Conservation (phyloP, 1,139 yeast species). For the Taphrina confusa region DNA sequence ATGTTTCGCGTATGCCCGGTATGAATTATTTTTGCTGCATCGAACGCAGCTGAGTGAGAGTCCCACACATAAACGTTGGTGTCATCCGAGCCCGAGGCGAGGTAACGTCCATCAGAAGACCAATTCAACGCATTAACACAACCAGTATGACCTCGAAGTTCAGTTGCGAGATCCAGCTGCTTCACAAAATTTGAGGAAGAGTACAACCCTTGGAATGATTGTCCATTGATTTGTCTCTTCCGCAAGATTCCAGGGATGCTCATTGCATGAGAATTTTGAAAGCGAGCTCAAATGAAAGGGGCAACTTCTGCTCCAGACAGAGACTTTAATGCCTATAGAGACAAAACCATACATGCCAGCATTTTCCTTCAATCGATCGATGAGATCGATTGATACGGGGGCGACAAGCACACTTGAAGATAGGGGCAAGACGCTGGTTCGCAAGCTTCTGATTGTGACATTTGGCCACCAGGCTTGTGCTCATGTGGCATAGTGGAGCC, state of each 20-base stretch:
- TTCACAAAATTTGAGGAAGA: not conserved
- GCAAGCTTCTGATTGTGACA: no score
- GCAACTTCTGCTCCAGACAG: no score
- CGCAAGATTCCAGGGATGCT: slow-evolving; percentile 5
- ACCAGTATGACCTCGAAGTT: slow-evolving; percentile 35
- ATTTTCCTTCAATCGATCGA: no score
- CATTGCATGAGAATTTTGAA: not conserved
- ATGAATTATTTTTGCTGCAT: slow-evolving; percentile 33
- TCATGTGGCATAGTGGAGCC: no score
- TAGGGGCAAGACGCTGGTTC: no score
- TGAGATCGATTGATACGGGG: no score
- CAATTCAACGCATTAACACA: slow-evolving; percentile 40
- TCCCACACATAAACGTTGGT: slow-evolving; percentile 39
- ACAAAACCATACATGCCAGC: no score
- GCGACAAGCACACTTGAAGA: no score
- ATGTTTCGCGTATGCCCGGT: slow-evolving; percentile 40
- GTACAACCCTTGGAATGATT: not conserved
- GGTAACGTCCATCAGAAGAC: slow-evolving; percentile 40
- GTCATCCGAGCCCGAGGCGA: slow-evolving; percentile 42
- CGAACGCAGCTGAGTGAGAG: slow-evolving; percentile 34
- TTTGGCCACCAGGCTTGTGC: no score
- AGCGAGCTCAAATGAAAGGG: no score
- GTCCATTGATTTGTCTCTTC: slow-evolving; percentile 10
- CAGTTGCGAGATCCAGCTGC: slow-evolving; percentile 14
- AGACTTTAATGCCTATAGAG: no score